These are phyloP conservation scores for Pestalotiopsis sp. DNA, from an alignment of 2,329 filamentous ascomycete species.

Conservation along the genomic window DNA sequence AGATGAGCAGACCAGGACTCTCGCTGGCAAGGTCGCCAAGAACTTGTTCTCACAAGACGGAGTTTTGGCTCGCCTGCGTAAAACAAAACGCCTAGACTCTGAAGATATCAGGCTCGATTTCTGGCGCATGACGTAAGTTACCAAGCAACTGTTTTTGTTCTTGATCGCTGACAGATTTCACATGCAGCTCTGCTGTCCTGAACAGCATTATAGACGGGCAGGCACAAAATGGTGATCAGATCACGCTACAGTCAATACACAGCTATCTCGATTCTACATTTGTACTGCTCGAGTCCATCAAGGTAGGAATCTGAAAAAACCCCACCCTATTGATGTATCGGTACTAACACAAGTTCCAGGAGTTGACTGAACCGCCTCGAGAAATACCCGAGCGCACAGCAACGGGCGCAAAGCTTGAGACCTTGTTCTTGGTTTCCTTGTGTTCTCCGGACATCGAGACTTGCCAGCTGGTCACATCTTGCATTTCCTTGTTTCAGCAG, in stretches of 20 bases:
- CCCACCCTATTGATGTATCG: conserved; percentile 10
- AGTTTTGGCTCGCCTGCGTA: conserved; percentile 37
- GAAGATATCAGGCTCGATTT: conserved; percentile 45
- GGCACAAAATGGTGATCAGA: conserved; percentile 43
- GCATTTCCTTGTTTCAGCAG: conserved; percentile 64
- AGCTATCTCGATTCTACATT: conserved; percentile 60
- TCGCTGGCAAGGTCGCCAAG: conserved; percentile 50
- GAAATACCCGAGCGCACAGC: conserved; percentile 58
- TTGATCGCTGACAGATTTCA: not conserved
- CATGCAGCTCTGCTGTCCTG: conserved; percentile 44
- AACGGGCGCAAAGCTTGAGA: conserved; percentile 61
- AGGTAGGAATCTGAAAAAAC: conserved; percentile 37
- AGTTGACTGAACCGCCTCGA: conserved; percentile 54
- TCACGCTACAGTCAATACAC: conserved; percentile 50
- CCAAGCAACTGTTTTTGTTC: conserved; percentile 16
- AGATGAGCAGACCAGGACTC: conserved; percentile 49
- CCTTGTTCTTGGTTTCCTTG: conserved; percentile 62
- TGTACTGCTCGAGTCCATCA: conserved; percentile 52
- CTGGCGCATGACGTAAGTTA: conserved; percentile 54
- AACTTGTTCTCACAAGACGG: conserved; percentile 46
- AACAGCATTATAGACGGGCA: conserved; percentile 53
- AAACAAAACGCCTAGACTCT: conserved; percentile 38
- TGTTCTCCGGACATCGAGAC: conserved; percentile 68
- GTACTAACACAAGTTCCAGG: conserved; percentile 38
- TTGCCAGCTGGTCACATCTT: conserved; percentile 65